These are phyloP conservation scores for Linnemannia schmuckeri DNA, from an alignment of 192 early-diverging fungal species.

Conservation along the genomic window DNA sequence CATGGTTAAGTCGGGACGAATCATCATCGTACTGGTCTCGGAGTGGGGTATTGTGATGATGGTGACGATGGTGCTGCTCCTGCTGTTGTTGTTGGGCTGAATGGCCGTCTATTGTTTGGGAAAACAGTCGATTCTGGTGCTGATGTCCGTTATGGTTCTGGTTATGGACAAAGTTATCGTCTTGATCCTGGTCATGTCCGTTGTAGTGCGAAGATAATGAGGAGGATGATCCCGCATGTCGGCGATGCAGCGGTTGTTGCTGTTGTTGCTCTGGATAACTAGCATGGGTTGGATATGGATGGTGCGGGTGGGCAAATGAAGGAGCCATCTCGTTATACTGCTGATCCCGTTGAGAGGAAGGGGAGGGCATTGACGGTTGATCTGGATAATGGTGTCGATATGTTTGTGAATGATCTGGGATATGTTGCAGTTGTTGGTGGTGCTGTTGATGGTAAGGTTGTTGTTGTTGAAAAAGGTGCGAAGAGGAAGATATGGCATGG, in stretches of 20 bases:
- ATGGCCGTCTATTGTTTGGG: neutral
- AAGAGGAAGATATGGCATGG: neutral
- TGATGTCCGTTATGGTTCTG: neutral
- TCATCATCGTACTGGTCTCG: conserved; percentile 12
- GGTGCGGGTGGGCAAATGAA: neutral
- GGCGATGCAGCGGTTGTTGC: neutral
- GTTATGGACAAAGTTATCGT: neutral
- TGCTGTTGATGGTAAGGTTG: conserved; percentile 3
- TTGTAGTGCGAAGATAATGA: neutral
- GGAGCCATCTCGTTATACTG: neutral
- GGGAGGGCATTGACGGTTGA: neutral
- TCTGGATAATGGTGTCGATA: neutral
- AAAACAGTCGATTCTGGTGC: neutral
- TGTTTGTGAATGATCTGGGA: neutral
- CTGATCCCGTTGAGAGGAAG: neutral
- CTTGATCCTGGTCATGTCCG: neutral
- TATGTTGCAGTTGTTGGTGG: neutral
- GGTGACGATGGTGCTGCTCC: neutral
- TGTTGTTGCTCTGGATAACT: conserved; percentile 3
- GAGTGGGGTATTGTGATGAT: conserved; percentile 4
- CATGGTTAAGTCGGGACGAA: neutral
- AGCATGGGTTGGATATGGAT: neutral
- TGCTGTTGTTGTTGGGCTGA: neutral
- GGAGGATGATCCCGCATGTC: neutral
- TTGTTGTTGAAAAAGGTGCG: neutral